Evolutionary conservation across 2,329 filamentous ascomycete genomes (phyloP).

Genomic region (Fusarium citri): DNA sequence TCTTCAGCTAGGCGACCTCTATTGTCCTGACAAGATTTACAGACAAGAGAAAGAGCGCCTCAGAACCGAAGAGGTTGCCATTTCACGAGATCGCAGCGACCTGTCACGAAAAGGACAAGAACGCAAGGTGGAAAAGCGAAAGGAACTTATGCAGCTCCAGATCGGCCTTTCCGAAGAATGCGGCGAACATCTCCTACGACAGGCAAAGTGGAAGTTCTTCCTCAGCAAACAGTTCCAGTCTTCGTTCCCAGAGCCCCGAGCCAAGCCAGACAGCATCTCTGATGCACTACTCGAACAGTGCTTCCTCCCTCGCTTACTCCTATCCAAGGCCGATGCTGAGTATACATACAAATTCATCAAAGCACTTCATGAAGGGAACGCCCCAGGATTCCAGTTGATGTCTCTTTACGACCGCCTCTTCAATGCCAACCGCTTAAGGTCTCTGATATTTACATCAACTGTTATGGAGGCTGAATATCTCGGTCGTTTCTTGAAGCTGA

Average conservation of each 20-base stretch:
- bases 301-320: conserved; percentile 85
- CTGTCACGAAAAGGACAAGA: conserved; percentile 74
- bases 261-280: conserved; percentile 75
- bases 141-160: conserved; percentile 74
- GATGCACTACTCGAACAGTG: conserved; percentile 88
- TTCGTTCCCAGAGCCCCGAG: conserved; percentile 79
- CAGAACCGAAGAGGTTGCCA: conserved; percentile 72
- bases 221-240: conserved; percentile 79
- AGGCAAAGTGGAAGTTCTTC: conserved; percentile 74
- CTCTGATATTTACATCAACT: conserved; percentile 89
- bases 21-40: conserved; percentile 81
- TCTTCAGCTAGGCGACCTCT: conserved; percentile 83
- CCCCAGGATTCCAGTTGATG: conserved; percentile 87
- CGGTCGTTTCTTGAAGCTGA: conserved; percentile 88
- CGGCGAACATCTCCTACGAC: conserved; percentile 74
- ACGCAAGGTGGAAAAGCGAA: conserved; percentile 73
- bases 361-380: conserved; percentile 85
- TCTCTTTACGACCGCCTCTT: conserved; percentile 87
- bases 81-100: conserved; percentile 79
- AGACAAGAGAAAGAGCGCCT: conserved; percentile 78
- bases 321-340: conserved; percentile 88
- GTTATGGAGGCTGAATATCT: conserved; percentile 92
- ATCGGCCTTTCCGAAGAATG: conserved; percentile 79
- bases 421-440: conserved; percentile 80
- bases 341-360: conserved; percentile 89